Base-by-base conservation (phyloP, 768 basidiomycete species). In the Lentinula aciculospora region DNA sequence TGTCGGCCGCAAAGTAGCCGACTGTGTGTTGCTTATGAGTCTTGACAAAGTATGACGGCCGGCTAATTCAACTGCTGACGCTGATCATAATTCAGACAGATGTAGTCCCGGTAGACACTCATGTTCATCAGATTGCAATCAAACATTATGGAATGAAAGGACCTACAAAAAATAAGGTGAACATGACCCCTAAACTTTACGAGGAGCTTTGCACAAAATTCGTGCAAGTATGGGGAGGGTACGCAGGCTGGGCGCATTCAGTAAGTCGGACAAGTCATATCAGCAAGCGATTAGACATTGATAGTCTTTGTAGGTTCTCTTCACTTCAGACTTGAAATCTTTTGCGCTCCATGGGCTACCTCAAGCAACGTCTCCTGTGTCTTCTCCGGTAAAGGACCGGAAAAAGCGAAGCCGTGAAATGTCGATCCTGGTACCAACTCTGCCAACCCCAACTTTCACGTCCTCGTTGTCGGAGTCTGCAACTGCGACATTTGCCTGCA, bases 1-100 rank as follows among this genome's bases (percentile, higher is more conserved):
- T 0, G 96, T 99, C 1, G 97, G 97, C 4, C 80, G 92, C 34
- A 99, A 99, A 68, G 97, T 99, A 0, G 96, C 96, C 2, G 97
- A 99, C 67, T 99, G 97, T 65, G 74, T 97, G 28, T 71, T 97
- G 51, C 74, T 98, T 15, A 96, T 98, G 94, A 92, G 91, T 65
- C 68, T 95, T 58, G 89, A 96, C 72, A 92, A 94, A 80, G 92
- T 92, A 62, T 19, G 67, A 17, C 32, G 17, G 28, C 32, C 34
- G 21, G 59, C 7, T 21, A 37, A 47, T 56, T 50, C 17, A 44
- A 2, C 23, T 37, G 37, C 40, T 54, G 12, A 23, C 19, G 21
- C 36, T 40, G 28, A 36, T 49, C 48, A 34, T 36, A 51, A 28
- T 44, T 21, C 63, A 96, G 92, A 79, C 74, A 64, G 88, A 92